phyloP scores from a whole-genome alignment of 768 basidiomycete genomes.

The Termitomyces sp. region DNA sequence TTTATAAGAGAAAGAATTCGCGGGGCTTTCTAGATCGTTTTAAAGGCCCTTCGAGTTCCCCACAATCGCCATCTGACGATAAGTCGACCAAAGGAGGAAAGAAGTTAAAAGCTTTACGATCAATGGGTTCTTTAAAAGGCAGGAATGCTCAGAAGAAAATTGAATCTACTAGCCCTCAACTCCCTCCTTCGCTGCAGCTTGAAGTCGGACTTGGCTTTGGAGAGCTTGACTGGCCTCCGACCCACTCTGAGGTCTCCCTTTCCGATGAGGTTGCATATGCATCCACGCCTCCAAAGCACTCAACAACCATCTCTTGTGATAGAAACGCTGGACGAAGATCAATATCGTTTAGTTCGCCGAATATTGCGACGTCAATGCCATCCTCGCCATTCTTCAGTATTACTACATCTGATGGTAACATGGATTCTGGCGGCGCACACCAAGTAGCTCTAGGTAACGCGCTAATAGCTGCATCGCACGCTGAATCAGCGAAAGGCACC shows the following conservation, averaged over 20 bases:
- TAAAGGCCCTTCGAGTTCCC: slow-evolving; percentile 40
- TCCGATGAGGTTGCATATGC: slow-evolving; percentile 16
- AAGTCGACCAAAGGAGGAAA: slow-evolving; percentile 35
- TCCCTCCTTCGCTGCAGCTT: slow-evolving; percentile 47
- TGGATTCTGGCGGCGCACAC: slow-evolving; percentile 33
- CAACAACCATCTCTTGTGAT: slow-evolving; percentile 23
- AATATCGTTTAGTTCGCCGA: slow-evolving; percentile 61
- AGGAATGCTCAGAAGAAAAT: slow-evolving; percentile 35
- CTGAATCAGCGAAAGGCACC: slow-evolving; percentile 88
- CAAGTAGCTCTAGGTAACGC: slow-evolving; percentile 83
- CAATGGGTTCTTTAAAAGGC: slow-evolving; percentile 75
- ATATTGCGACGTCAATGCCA: slow-evolving; percentile 35
- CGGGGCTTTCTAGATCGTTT: slow-evolving; percentile 62
- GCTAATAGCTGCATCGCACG: slow-evolving; percentile 89
- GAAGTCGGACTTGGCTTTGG: slow-evolving; percentile 53
- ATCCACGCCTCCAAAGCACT: slow-evolving; percentile 31
- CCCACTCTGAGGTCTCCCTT: slow-evolving; percentile 20
- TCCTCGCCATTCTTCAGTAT: slow-evolving; percentile 47
- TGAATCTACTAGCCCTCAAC: slow-evolving; percentile 41
- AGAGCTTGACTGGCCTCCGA: slow-evolving; percentile 46
- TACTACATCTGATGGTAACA: slow-evolving; percentile 24
- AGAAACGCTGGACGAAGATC: slow-evolving; percentile 61
- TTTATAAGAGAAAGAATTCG: slow-evolving; percentile 53
- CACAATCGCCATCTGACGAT: slow-evolving; percentile 36
- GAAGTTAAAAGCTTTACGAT: slow-evolving; percentile 68